Evolutionary conservation across 495 filamentous ascomycete genomes (phyloP), one percentile per base, ranked within the genome.

Genomic region (Neurospora sp.): DNA sequence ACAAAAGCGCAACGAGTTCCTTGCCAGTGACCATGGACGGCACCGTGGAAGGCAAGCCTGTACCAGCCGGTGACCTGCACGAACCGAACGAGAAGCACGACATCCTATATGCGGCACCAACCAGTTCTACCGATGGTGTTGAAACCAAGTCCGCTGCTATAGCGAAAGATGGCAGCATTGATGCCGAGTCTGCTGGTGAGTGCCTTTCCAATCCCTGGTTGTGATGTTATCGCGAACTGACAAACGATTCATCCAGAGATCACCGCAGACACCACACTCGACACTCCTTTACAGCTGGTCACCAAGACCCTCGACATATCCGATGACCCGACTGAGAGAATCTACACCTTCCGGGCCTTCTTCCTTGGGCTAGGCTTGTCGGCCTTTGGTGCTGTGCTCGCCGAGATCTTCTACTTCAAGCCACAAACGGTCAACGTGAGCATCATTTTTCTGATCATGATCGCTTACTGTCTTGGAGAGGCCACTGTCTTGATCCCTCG

Each of bases 381-480:
- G 5, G 69, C 75, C 31, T 83, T 83, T 71, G 82, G 79, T 42
- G 74, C 72, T 24, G 80, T 78, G 6, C 71, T 77, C 7, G 71
- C 69, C 9, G 72, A 72, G 36, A 85, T 86, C 76, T 85, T 80
- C 74, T 82, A 84, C 74, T 86, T 86, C 79, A 85, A 85, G 77
- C 84, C 84, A 11, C 83, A 85, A 70, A 78, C 77, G 2, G 79
- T 86, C 71, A 78, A 70, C 45, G 83, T 86, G 34, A 84, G 81
- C 3, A 71, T 79, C 13, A 78, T 85, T 24, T 85, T 86, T 73
- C 76, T 86, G 75, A 80, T 81, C 10, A 83, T 86, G 45, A 73
- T 84, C 28, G 76, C 75, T 9, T 84, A 83, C 73, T 73, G 81
- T 13, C 74, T 84, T n/a, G 73, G 73, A 9, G 73, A 74, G 80